Evolutionary conservation across 176 grass and related monocot species (phyloP), one percentile per base, ranked within the genome.

Genomic region (Ampelocalamus luodianensis): DNA sequence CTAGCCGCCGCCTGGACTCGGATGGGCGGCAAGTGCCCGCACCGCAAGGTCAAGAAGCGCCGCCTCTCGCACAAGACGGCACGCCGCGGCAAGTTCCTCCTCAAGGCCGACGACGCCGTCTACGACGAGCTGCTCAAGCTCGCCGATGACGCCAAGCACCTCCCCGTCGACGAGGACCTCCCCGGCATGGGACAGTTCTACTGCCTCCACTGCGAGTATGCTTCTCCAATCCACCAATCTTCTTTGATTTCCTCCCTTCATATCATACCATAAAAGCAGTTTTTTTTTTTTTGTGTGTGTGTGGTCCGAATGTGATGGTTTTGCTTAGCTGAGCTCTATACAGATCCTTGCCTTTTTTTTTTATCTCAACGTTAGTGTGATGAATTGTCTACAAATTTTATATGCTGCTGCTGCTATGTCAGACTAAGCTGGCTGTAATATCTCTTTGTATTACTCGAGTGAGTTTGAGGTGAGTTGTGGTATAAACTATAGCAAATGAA

Each of bases 1-100:
- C 86, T 85, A 85, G 67, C 78, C 82, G 77, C 81, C 76, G 72
- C 74, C 8, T 20, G 5, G 51, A 18, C 51, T n/a, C 22, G 55
- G 60, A 99, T 99, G 96, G 93, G 96, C 84, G 96, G 93, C 18
- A 99, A 99, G 86, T 99, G 96, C 79, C 96, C 96, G 48, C 90
- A 93, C 74, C 91, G 96, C 80, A 99, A 99, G 88, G 93, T 96
- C 83, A 99, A 99, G 88, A 99, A 96, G 96, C 90, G 96, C 36
- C 67, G 96, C 16, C 89, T 94, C 27, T 89, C 88, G 10, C 93
- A 96, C 83, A 96, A 96, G 83, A 95, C 85, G 10, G 83, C 74
- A 40, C 93, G 96, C 18, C 96, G 96, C 43, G 85, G 91, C 65
- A 99, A 94, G 86, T 99, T 99, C 83, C 83, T 90, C 48, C 49